phyloP scores from a whole-genome alignment of 1,284 basidiomycete species.

The Testicularia cyperi region DNA sequence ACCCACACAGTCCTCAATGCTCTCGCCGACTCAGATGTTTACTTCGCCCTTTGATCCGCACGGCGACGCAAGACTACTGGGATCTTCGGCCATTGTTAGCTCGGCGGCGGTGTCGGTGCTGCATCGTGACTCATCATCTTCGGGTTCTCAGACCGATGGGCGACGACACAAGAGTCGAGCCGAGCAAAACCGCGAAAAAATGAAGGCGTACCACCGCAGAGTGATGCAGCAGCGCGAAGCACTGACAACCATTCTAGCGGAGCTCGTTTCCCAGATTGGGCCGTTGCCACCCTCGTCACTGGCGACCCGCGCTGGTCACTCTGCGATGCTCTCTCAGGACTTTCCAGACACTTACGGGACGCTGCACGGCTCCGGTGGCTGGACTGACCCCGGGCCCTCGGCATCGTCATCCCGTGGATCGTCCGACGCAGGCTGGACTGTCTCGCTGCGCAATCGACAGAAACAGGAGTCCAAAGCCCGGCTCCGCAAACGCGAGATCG shows the following conservation, averaged over 20 bases:
- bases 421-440: neutral
- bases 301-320: too few relatives aligned
- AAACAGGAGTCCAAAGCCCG: conserved; percentile 36
- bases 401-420: neutral
- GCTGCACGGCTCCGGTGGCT: too few relatives aligned
- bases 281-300: conserved; percentile 1
- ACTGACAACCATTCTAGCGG: conserved; percentile 14
- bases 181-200: conserved; percentile 37
- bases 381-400: neutral
- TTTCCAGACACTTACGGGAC: neutral
- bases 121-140: too few relatives aligned
- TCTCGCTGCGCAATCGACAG: conserved; percentile 25
- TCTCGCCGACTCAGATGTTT: too few relatives aligned
- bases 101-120: too few relatives aligned
- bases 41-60: too few relatives aligned
- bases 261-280: conserved; percentile 17
- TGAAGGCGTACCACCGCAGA: conserved; percentile 31
- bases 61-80: too few relatives aligned
- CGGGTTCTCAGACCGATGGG: too few relatives aligned
- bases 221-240: conserved; percentile 38
- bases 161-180: conserved; percentile 19
- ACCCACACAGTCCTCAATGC: too few relatives aligned
- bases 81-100: too few relatives aligned
- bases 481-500: conserved; percentile 29
- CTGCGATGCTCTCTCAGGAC: too few relatives aligned